phyloP scores from a whole-genome alignment of 2,329 filamentous ascomycete species.

The Nemania sp. region DNA sequence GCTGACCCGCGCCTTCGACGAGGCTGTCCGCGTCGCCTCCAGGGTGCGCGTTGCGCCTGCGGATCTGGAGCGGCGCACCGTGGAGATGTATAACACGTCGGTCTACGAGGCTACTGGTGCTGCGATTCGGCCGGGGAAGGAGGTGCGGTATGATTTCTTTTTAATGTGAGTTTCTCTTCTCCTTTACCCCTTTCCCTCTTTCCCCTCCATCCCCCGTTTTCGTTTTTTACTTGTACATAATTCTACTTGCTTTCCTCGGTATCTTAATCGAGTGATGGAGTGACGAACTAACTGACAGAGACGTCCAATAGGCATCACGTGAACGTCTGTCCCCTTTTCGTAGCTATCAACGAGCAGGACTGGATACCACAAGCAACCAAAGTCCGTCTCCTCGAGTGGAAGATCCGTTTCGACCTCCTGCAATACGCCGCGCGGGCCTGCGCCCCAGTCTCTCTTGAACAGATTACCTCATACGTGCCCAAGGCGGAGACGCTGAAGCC shows the following conservation, averaged over 20 bases:
- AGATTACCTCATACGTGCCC: slow-evolving; percentile 71
- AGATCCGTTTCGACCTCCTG: slow-evolving; percentile 78
- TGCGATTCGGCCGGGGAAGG: slow-evolving; percentile 72
- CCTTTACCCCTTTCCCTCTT: too few species aligned
- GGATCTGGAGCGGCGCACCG: slow-evolving; percentile 66
- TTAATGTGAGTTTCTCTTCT: slow-evolving; percentile 60
- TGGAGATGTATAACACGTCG: slow-evolving; percentile 76
- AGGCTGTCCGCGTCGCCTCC: slow-evolving; percentile 71
- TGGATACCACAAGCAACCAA: slow-evolving; percentile 74
- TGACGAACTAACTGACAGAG: background rate
- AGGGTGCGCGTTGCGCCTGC: slow-evolving; percentile 68
- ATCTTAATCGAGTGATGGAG: background rate
- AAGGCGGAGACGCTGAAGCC: slow-evolving; percentile 53
- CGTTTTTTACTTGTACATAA: background rate
- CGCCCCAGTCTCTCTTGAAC: slow-evolving; percentile 69
- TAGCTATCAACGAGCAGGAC: slow-evolving; percentile 69
- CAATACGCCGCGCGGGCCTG: slow-evolving; percentile 78
- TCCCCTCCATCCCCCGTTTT: too few species aligned
- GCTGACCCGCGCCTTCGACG: slow-evolving; percentile 69
- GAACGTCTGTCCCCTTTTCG: slow-evolving; percentile 79
- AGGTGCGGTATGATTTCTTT: slow-evolving; percentile 85
- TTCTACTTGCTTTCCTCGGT: too few species aligned
- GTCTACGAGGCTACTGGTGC: slow-evolving; percentile 64
- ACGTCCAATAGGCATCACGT: slow-evolving; percentile 74
- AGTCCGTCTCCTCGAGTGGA: slow-evolving; percentile 81